A percentile compares a stretch with the other conserved stretches of the same genome.
These are phyloP conservation scores for Botrytis deweyae DNA, from an alignment of 2,329 filamentous ascomycete species.

Conservation along the genomic window DNA sequence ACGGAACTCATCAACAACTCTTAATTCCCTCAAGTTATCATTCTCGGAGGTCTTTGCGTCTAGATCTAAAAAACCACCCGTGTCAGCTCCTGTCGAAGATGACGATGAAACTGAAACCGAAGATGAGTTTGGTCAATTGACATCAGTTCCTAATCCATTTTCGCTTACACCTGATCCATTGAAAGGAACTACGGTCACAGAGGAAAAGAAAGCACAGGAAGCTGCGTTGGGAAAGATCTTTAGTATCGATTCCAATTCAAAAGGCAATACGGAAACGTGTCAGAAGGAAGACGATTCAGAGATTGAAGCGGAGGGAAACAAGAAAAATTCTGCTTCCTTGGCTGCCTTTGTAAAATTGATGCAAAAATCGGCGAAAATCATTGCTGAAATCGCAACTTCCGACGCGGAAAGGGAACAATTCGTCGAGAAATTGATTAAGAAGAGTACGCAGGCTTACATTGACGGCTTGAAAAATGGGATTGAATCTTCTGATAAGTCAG, in stretches of 20 bases:
- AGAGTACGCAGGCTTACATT: neutral
- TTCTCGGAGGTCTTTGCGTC: conserved; percentile 54
- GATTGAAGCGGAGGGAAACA: neutral
- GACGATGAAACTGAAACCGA: conserved; percentile 56
- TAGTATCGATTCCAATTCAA: conserved; percentile 45
- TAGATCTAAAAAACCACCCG: conserved; percentile 46
- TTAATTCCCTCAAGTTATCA: conserved; percentile 57
- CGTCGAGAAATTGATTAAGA: neutral
- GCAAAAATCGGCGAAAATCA: neutral
- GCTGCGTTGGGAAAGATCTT: conserved; percentile 53
- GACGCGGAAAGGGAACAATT: neutral
- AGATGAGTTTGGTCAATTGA: conserved; percentile 52
- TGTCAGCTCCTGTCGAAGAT: conserved; percentile 44
- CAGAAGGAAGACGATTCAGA: conserved; percentile 9
- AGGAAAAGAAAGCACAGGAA: conserved; percentile 57
- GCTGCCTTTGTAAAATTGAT: neutral
- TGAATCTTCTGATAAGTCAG: neutral
- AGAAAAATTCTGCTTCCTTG: conserved; percentile 21
- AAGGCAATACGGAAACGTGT: neutral
- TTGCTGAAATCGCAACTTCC: neutral
- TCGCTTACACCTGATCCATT: conserved; percentile 45
- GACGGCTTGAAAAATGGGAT: neutral
- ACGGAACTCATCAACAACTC: conserved; percentile 52
- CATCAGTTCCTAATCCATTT: conserved; percentile 36
- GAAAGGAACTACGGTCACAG: conserved; percentile 49